Evolutionary conservation across 1,284 basidiomycete species (phyloP), one percentile per base, ranked within the genome.

Genomic region (Meira miltonrushii): DNA sequence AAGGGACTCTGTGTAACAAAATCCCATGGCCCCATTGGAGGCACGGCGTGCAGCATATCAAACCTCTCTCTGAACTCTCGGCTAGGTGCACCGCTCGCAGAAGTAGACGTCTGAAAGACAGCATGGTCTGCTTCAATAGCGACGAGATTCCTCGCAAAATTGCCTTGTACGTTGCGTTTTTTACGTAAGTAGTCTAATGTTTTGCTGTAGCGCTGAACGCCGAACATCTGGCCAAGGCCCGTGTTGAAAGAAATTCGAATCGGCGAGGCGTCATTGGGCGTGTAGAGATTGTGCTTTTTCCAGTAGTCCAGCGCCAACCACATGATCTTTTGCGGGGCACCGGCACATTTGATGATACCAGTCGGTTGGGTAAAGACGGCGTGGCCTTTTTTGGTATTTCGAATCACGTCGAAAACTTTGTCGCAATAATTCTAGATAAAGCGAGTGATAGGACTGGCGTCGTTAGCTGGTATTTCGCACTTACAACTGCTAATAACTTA

Each of bases 321-420:
- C 75, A 75, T 73, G 54, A 75, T 72, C 64, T 79, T 80, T 59
- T 80, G 82, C 64, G 80, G 80, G 23, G 80, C 92, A 79, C 94
- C 94, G 56, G 92, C 89, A 78, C 93, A 97, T 81, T 97, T 97
- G 79, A 97, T 85, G 23, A 91, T 82, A 21, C 93, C 92, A n/a
- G 88, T 86, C 33, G 93, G 94, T 78, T 97, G 94, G 0, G 94
- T 97, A 81, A 98, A 97, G 72, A 98, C 84, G 1, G 93, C 92
- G 56, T 87, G 85, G 17, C 91, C 92, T 4, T 82, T 81, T 54
- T 87, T 84, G 64, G 93, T 83, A 9, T 83, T 90, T 0, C 87
- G 47, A 46, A 75, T 68, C 43, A 63, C 64, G 57, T 62, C 59
- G 41, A 67, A 74, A 6, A 75, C 66, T 58, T 73, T 66, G 59